Conservation (phyloP, 345 rosid genomes). For the Populus alba region DNA sequence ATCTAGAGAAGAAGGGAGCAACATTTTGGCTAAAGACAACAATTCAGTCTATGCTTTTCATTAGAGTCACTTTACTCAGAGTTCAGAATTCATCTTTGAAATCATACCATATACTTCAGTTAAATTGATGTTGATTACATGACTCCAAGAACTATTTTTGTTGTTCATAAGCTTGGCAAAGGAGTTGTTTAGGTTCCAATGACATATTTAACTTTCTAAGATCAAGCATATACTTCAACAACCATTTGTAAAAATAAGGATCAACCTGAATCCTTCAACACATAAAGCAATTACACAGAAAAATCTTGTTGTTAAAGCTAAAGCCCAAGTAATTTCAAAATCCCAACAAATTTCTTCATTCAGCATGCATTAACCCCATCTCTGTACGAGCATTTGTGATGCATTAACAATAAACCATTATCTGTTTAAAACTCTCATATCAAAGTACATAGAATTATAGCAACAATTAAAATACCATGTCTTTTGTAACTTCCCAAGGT, state of each 20-base stretch:
- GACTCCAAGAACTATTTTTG: background rate
- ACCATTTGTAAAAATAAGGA: background rate
- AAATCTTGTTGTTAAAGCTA: background rate
- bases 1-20: background rate
- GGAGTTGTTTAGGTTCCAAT: background rate
- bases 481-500: constrained; percentile 88
- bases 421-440: background rate
- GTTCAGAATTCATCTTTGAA: background rate
- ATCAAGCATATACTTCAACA: background rate
- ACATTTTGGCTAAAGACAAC: background rate
- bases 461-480: constrained; percentile 53
- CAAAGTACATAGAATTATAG: background rate
- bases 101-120: background rate
- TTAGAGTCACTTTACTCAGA: background rate
- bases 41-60: background rate
- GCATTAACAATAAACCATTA: background rate
- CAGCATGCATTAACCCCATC: background rate
- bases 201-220: background rate
- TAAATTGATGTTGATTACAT: background rate
- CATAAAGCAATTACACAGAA: background rate
- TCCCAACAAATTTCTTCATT: background rate
- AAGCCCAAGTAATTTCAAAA: background rate
- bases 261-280: background rate
- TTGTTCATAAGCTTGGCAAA: background rate
- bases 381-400: background rate